A percentile compares a stretch with the other conserved stretches of the same genome.
Evolutionary conservation across 805 yeast species (phyloP).

Genomic region (Myxozyma neotropica): DNA sequence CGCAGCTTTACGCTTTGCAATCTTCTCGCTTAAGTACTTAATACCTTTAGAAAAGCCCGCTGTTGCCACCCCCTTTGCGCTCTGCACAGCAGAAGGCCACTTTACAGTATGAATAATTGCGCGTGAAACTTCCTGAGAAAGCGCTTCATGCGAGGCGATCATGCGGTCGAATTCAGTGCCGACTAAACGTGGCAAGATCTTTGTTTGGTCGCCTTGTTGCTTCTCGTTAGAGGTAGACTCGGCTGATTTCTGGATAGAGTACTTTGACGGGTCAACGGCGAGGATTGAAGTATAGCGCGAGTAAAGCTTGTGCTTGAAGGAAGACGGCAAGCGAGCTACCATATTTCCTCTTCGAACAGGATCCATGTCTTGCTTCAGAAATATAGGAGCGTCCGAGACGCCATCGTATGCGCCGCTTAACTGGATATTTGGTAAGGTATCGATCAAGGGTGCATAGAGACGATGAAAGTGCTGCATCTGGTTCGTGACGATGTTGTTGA

Average conservation of each 20-base stretch:
- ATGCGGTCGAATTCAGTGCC: slow-evolving; percentile 46
- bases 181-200: neutral
- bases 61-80: slow-evolving; percentile 79
- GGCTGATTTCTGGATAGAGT: neutral
- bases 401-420: slow-evolving; percentile 16
- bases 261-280: slow-evolving; percentile 14
- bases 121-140: slow-evolving; percentile 44
- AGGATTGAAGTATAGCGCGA: slow-evolving; percentile 22
- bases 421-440: slow-evolving; percentile 46
- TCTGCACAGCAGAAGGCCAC: slow-evolving; percentile 72
- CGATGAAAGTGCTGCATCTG: slow-evolving; percentile 69
- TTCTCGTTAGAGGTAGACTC: neutral
- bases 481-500: slow-evolving; percentile 77
- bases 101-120: slow-evolving; percentile 60
- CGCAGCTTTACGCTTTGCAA: slow-evolving; percentile 42
- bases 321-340: slow-evolving; percentile 52
- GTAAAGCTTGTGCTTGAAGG: slow-evolving; percentile 51
- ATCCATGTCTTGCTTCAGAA: slow-evolving; percentile 43
- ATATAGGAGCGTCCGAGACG: slow-evolving; percentile 27
- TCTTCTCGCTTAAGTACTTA: slow-evolving; percentile 76
- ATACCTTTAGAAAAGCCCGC: slow-evolving; percentile 78
- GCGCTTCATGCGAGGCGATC: slow-evolving; percentile 50
- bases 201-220: neutral
- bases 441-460: slow-evolving; percentile 70
- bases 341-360: slow-evolving; percentile 48